Conservation (phyloP, 371 early-diverging fungal species). For the Mortierella polycephala region DNA sequence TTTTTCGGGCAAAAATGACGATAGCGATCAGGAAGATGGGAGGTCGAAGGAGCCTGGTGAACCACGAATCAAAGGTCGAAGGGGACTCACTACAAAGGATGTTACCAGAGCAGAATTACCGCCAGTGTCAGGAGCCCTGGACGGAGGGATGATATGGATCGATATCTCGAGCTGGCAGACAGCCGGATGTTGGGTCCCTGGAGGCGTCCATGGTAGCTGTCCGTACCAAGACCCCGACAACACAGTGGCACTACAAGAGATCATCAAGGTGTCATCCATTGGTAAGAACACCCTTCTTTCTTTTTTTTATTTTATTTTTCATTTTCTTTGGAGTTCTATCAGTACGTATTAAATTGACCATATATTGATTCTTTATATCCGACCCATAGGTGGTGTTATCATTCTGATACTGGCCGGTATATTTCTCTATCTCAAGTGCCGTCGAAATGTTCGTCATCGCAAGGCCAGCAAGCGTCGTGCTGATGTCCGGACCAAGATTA, state of each 20-base stretch:
- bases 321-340: not conserved
- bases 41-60: not conserved
- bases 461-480: slow-evolving; percentile 44
- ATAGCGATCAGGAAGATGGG: slow-evolving; percentile 3
- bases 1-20: not conserved
- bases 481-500: slow-evolving; percentile 36
- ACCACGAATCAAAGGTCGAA: not conserved
- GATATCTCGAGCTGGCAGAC: slow-evolving; percentile 56
- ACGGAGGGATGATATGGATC: slow-evolving; percentile 46
- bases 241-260: slow-evolving; percentile 47
- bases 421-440: slow-evolving; percentile 45
- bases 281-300: slow-evolving; percentile 13
- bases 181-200: slow-evolving; percentile 53
- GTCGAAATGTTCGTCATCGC: slow-evolving; percentile 47
- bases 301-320: not conserved
- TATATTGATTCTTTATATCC: not conserved
- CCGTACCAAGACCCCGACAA: slow-evolving; percentile 43
- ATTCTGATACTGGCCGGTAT: slow-evolving; percentile 28
- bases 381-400: slow-evolving; percentile 37
- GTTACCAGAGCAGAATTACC: not conserved
- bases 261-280: slow-evolving; percentile 48
- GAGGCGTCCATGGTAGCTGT: slow-evolving; percentile 37
- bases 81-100: not conserved
- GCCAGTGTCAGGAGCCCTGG: not conserved
- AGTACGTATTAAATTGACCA: no score